Evolutionary conservation across 371 early-diverging fungal genomes (phyloP), one percentile per base, ranked within the genome.

Genomic region (Funneliformis caledonium): DNA sequence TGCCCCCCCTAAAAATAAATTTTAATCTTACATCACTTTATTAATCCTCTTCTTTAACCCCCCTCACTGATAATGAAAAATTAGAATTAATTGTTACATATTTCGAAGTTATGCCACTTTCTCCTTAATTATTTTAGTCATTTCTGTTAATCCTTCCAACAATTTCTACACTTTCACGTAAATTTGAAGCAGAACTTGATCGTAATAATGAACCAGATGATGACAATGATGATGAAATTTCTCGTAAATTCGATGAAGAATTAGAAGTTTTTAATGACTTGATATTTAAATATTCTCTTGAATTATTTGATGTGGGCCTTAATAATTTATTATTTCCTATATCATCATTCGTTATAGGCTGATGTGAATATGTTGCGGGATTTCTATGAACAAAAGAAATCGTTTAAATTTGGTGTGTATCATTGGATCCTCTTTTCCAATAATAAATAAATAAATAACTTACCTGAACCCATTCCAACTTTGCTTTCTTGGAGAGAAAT

Each of bases 401-500:
- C 26, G 26, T 31, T 64, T 37, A 37, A 37, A 37, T 37, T 37
- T 37, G 37, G 37, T 37, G 3, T 37, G 37, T 3, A 37, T 37
- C 37, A 37, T 37, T 37, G 37, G 37, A 37, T 37, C 37, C 37
- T 37, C 37, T 2, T 37, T 37, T 2, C 37, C 37, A 3, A 37
- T 59, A 59, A 59, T 59, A 59, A 10, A 31, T 12, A 65, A n/a
- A 56, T 0, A 52, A 10, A 19, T 73, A 26, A 42, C 33, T 42
- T 26, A 60, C 76, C 76, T 52, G 26, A 76, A 62, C 64, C 65
- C 76, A 76, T 76, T 76, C 76, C 76, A 76, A 22, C 64, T 45
- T 64, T 43, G 64, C 26, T 76, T 76, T 47, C 47, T 76, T 14
- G 61, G 22, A 72, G 37, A 31, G 5, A 19, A 52, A 26, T 31